phyloP scores from a whole-genome alignment of 805 yeast species.

The Monosporozyma unispora region DNA sequence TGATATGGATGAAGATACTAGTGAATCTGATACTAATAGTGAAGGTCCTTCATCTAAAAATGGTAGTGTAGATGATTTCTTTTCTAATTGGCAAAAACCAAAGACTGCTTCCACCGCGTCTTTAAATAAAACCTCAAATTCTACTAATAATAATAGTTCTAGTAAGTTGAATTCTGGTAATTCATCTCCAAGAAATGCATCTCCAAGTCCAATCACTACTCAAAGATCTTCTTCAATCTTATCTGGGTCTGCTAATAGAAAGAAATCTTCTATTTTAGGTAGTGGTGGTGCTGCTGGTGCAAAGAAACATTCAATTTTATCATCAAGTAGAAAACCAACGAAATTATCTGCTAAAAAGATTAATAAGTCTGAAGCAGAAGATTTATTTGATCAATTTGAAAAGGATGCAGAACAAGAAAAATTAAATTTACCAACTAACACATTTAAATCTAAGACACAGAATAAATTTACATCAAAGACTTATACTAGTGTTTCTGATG shows the following conservation, averaged over 20 bases:
- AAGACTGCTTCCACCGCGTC: slow-evolving; percentile 2
- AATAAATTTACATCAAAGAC: slow-evolving; percentile 4
- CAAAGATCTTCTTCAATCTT: slow-evolving; percentile 10
- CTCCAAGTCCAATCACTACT: slow-evolving; percentile 1
- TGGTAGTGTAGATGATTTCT: slow-evolving; percentile 71
- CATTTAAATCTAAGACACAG: slow-evolving; percentile 2
- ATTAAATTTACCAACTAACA: slow-evolving; percentile 38
- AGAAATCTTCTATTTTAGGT: slow-evolving; percentile 15
- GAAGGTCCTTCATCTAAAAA: slow-evolving; percentile 27
- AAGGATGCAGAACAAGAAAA: slow-evolving; percentile 77
- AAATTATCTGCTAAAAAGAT: slow-evolving; percentile 47
- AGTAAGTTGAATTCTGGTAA: not conserved
- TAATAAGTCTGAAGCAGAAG: slow-evolving; percentile 42
- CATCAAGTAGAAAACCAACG: slow-evolving; percentile 52
- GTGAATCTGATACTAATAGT: slow-evolving; percentile 16
- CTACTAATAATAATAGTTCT: not conserved
- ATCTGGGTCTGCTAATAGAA: slow-evolving; percentile 23
- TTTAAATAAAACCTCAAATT: not conserved
- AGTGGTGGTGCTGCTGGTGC: too few relatives aligned
- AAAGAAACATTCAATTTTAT: slow-evolving; percentile 39
- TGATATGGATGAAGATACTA: slow-evolving; percentile 15
- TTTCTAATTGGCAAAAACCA: slow-evolving; percentile 88
- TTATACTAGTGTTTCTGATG: slow-evolving; percentile 9
- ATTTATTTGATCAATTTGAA: slow-evolving; percentile 52
- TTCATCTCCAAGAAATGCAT: slow-evolving; percentile 3